phyloP scores from a whole-genome alignment of 2,329 filamentous ascomycete species.

The Trichoderma sp. region DNA sequence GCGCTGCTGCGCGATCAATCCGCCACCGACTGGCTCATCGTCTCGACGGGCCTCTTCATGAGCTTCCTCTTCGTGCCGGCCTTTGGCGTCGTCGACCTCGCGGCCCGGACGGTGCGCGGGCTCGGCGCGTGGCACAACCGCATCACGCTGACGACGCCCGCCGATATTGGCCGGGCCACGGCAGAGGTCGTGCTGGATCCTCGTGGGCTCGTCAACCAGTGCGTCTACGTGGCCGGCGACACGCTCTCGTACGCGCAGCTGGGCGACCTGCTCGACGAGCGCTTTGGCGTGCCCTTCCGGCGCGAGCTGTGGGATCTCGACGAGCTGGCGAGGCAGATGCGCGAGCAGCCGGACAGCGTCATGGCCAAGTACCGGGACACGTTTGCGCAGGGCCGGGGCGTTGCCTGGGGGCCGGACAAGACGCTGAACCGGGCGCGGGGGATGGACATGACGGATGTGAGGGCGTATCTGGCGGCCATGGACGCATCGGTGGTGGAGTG shows the following conservation, averaged over 20 bases:
- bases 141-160: constrained; percentile 63
- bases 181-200: constrained; percentile 56
- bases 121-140: constrained; percentile 63
- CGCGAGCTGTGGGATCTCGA: constrained; percentile 53
- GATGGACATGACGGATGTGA: constrained; percentile 48
- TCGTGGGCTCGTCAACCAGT: constrained; percentile 38
- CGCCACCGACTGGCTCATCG: constrained; percentile 59
- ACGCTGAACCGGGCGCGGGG: constrained; percentile 56
- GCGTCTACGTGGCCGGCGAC: constrained; percentile 63
- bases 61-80: constrained; percentile 65
- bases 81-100: constrained; percentile 63
- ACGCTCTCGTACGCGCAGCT: constrained; percentile 59
- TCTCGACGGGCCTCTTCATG: constrained; percentile 71
- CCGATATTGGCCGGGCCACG: constrained; percentile 64
- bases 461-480: constrained; percentile 40
- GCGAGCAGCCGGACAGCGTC: constrained; percentile 44
- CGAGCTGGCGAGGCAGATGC: constrained; percentile 48
- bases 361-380: constrained; percentile 63
- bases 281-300: constrained; percentile 43
- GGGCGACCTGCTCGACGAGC: constrained; percentile 53
- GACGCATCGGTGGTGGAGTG: constrained; percentile 2
- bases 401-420: constrained; percentile 56
- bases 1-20: constrained; percentile 45
- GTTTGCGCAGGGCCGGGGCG: constrained; percentile 60
- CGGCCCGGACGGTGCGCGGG: constrained; percentile 47